Percentiles rank a stretch among this genome's conserved stretches.
These are phyloP conservation scores for Combretum micranthum DNA, from an alignment of 345 rosid genomes.

Conservation along the genomic window DNA sequence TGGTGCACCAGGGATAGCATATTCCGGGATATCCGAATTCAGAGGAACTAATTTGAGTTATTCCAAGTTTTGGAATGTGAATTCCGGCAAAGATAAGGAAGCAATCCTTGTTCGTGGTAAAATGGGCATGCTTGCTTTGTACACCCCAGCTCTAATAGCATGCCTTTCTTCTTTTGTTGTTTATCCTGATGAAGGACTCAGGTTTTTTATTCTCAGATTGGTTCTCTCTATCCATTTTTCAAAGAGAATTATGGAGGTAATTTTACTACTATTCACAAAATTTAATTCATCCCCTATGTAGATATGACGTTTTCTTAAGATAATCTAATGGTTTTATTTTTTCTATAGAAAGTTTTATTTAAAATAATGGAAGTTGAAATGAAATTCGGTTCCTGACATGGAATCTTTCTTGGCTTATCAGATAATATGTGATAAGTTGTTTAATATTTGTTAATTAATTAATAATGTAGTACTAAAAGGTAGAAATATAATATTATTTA, in stretches of 20 bases:
- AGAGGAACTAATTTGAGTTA: conserved; percentile 33
- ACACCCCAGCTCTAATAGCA: conserved; percentile 52
- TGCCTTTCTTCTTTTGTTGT: conserved; percentile 42
- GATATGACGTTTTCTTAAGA: too few species aligned
- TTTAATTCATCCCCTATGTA: too few species aligned
- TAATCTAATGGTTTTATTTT: too few species aligned
- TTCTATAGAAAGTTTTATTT: too few species aligned
- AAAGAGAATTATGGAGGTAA: conserved; percentile 47
- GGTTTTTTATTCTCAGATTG: conserved; percentile 38
- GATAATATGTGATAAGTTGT: too few species aligned
- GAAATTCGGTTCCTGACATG: too few species aligned
- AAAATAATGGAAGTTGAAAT: too few species aligned
- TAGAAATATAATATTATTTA: too few species aligned
- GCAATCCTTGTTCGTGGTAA: conserved; percentile 30
- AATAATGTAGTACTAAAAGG: too few species aligned
- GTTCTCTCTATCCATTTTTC: conserved; percentile 54
- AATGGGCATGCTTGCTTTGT: conserved; percentile 53
- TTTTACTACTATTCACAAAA: too few species aligned
- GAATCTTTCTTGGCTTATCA: too few species aligned
- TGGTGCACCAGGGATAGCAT: conserved; percentile 20
- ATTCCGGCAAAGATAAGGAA: neutral
- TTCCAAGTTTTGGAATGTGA: conserved; percentile 9
- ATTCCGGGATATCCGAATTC: conserved; percentile 31
- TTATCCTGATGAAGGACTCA: conserved; percentile 26
- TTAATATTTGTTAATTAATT: too few species aligned